phyloP scores from a whole-genome alignment of 2,329 filamentous ascomycete species.

The Xylariaceae sp. region DNA sequence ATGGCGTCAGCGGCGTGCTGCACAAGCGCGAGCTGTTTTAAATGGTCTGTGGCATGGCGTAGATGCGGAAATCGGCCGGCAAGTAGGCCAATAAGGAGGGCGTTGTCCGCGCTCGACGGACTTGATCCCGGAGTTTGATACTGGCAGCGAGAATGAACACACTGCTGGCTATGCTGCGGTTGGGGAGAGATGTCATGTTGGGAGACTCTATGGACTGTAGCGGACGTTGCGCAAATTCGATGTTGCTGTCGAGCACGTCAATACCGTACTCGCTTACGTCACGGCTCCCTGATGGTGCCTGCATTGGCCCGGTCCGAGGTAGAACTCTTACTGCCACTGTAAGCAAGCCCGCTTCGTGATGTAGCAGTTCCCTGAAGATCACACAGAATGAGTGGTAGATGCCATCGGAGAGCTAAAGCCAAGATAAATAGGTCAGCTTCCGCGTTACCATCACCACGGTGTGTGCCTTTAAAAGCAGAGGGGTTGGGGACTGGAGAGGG shows the following conservation, averaged over 20 bases:
- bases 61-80: conserved; percentile 5
- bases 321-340: conserved; percentile 46
- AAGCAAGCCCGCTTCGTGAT: conserved; percentile 31
- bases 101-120: not conserved
- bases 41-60: conserved; percentile 2
- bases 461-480: too few species aligned
- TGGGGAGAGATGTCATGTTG: not conserved
- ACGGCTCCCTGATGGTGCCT: conserved; percentile 63
- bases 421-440: not conserved
- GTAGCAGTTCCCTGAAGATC: conserved; percentile 30
- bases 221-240: conserved; percentile 4
- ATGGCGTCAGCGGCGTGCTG: not conserved
- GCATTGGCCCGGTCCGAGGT: conserved; percentile 50
- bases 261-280: conserved; percentile 38
- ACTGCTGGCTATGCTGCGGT: not conserved
- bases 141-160: not conserved
- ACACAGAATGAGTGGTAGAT: conserved; percentile 30
- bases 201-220: not conserved
- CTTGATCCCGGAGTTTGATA: not conserved
- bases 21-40: conserved; percentile 1
- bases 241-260: conserved; percentile 16
- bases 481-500: too few species aligned
- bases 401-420: conserved; percentile 25
- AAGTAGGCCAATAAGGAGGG: not conserved
- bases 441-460: not conserved